Evolutionary conservation across 2,329 filamentous ascomycete genomes (phyloP).

Genomic region (Gaeumannomyces sp.): DNA sequence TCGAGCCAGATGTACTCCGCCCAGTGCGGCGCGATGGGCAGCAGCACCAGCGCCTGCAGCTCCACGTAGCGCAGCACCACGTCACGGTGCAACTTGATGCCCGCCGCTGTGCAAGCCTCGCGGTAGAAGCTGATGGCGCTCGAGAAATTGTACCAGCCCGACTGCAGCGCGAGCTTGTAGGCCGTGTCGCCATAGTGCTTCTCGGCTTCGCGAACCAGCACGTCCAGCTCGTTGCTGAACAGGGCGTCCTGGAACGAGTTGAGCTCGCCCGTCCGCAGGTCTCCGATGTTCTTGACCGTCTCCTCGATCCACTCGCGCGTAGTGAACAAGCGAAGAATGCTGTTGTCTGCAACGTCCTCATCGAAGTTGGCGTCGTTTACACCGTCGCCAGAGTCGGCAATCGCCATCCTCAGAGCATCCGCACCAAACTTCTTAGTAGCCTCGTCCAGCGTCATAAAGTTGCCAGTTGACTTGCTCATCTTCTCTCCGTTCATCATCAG

Average conservation of each 20-base stretch:
- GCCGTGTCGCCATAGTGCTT: conserved; percentile 73
- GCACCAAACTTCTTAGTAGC: conserved; percentile 89
- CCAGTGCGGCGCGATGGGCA: conserved; percentile 88
- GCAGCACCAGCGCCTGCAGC: conserved; percentile 60
- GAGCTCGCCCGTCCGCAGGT: conserved; percentile 69
- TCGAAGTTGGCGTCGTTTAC: conserved; percentile 97
- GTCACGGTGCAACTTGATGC: conserved; percentile 80
- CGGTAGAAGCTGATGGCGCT: conserved; percentile 85
- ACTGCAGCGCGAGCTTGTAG: conserved; percentile 83
- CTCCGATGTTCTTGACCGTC: conserved; percentile 61
- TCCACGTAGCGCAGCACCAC: conserved; percentile 76
- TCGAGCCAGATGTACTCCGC: conserved; percentile 92
- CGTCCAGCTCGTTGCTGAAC: conserved; percentile 91
- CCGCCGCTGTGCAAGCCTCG: conserved; percentile 68
- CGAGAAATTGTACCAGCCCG: conserved; percentile 83
- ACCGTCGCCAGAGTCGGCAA: conserved; percentile 90
- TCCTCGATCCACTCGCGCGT: conserved; percentile 89
- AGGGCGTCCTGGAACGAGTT: conserved; percentile 79
- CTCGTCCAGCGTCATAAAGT: conserved; percentile 88
- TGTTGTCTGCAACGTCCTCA: conserved; percentile 87
- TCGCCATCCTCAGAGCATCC: conserved; percentile 79
- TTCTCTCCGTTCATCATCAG: conserved; percentile 93
- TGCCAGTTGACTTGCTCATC: conserved; percentile 97
- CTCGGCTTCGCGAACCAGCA: conserved; percentile 69
- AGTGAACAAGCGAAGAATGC: conserved; percentile 75